phyloP scores from a whole-genome alignment of 495 filamentous ascomycete genomes.

The Xylaria nigripes region DNA sequence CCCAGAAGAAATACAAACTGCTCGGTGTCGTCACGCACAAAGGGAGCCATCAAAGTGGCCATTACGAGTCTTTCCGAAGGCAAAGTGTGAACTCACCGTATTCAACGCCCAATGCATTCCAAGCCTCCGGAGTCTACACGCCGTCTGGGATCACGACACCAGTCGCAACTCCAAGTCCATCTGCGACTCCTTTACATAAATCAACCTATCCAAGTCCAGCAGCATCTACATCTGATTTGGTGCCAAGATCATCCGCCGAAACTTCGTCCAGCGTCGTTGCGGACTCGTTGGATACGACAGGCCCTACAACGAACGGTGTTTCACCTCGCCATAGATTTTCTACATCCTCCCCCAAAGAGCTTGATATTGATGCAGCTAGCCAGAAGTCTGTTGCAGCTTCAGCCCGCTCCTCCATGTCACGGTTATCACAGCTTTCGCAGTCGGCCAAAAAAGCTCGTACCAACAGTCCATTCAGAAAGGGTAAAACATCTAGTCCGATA shows the following conservation, averaged over 20 bases:
- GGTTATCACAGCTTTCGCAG: constrained; percentile 29
- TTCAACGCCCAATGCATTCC: constrained; percentile 72
- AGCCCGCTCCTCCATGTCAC: constrained; percentile 34
- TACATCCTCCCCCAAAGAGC: constrained; percentile 16
- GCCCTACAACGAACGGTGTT: constrained; percentile 15
- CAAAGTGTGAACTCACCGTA: constrained; percentile 63
- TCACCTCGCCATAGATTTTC: constrained; percentile 14
- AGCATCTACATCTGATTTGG: constrained; percentile 33
- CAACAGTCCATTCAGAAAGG: constrained; percentile 18
- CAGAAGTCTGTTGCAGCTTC: constrained; percentile 38
- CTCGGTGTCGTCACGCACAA: constrained; percentile 88
- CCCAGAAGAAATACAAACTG: constrained; percentile 72
- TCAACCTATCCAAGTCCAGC: constrained; percentile 27
- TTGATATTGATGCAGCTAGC: constrained; percentile 31
- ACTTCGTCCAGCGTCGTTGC: constrained; percentile 21
- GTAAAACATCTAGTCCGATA: constrained; percentile 16
- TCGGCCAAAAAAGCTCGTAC: constrained; percentile 20
- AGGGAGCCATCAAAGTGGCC: constrained; percentile 89
- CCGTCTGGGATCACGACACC: constrained; percentile 31
- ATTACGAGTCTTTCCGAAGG: constrained; percentile 95
- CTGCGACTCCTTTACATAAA: constrained; percentile 34
- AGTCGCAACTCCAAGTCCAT: constrained; percentile 19
- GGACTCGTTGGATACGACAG: constrained; percentile 14
- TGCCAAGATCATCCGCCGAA: constrained; percentile 19
- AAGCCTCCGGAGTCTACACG: constrained; percentile 61